Evolutionary conservation across 139 green algal genomes (phyloP), one percentile per base, ranked within the genome.

Genomic region (Chlorella sp.): DNA sequence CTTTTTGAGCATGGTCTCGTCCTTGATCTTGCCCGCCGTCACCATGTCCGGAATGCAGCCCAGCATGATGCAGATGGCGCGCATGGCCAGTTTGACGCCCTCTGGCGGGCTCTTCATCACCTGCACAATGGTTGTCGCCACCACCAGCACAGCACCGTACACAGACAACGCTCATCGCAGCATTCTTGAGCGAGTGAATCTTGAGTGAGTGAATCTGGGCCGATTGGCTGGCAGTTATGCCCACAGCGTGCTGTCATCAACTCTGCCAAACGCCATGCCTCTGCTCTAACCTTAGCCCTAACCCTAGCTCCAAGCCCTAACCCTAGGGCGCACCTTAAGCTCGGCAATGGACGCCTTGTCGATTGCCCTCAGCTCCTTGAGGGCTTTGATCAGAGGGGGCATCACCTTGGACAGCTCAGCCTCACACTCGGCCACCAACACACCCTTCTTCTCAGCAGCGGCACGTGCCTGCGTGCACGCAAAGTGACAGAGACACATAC

Each of bases 281-380:
- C n/a, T n/a, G n/a, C n/a, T n/a, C n/a, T n/a, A n/a, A n/a, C n/a
- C n/a, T n/a, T n/a, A n/a, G n/a, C n/a, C n/a, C n/a, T n/a, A n/a
- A n/a, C n/a, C n/a, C n/a, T n/a, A n/a, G n/a, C n/a, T n/a, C n/a
- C n/a, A n/a, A n/a, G n/a, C n/a, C n/a, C n/a, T n/a, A n/a, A n/a
- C n/a, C n/a, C 14, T 31, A 24, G 29, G 5, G 49, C 69, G 29
- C 51, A 82, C 72, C 67, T 88, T 88, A 30, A 88, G 74, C 76
- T 88, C 79, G 26, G 80, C 82, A 67, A 86, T 88, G 66, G 85
- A 83, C 60, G 31, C 17, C 73, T 86, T 86, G 63, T 86, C 73
- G 69, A 86, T 86, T 0, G 59, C 35, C 29, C 69, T 31, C 32
- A 86, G 71, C 35, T 81, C 80, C 49, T 74, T 61, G 23, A 83